Evolutionary conservation across 2,329 filamentous ascomycete species (phyloP), one percentile per base, ranked within the genome.

Genomic region (Diaporthe velutina): DNA sequence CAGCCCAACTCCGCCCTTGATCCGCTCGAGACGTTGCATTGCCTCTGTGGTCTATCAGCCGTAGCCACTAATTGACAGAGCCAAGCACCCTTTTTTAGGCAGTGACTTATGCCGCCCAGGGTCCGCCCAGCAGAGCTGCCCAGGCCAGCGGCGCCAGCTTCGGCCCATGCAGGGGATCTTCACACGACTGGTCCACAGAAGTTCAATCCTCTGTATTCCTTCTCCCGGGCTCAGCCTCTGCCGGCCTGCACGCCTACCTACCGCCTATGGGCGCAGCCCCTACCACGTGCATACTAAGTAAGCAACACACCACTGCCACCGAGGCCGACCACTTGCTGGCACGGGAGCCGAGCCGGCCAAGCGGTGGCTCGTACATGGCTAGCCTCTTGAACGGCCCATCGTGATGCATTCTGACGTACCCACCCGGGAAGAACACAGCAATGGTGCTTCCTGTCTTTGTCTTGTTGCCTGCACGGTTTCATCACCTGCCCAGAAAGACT

Each of bases 11-110:
- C 61, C 61, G 42, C 61, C n/a, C 42, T 5, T 12, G 30, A 35
- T 50, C 61, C 61, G 45, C 45, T 22, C 10, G 7, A 52, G 42
- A 42, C 30, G 42, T 33, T 52, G 61, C 61, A 52, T 67, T 38
- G 61, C 45, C 61, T 52, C 61, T 38, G 22, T 17, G 5, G 19
- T 6, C 30, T 38, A 19, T 19, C 45, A 52, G 64, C 45, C 45
- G 15, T 52, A 28, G 45, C 64, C 64, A 52, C 64, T 67, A 38
- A 52, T 52, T 1, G 33, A 38, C 7, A 52, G 22, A 52, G 64
- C 64, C 64, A 67, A 67, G 64, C 30, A 35, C 30, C 9, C 64
- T 10, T 50, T 28, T 67, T 67, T 52, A 67, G 64, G 64, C 64
- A 67, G 64, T 52, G 33, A 52, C 45, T 28, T 67, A 28, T 52